Evolutionary conservation across 1,284 basidiomycete genomes (phyloP), one percentile per base, ranked within the genome.

Genomic region (Exobasidium rhododendri): DNA sequence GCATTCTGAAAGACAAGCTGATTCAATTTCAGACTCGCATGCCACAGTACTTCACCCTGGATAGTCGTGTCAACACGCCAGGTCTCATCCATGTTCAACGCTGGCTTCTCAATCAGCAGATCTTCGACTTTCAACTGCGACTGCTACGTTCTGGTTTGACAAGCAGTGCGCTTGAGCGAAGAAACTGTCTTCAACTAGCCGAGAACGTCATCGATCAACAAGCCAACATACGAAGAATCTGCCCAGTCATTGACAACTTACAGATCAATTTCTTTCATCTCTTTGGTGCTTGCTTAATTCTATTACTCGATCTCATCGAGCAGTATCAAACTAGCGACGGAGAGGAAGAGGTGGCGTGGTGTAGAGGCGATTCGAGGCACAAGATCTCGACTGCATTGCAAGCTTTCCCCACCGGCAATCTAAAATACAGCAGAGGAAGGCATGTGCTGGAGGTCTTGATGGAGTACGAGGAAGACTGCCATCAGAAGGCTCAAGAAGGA

Each of bases 211-310:
- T 71, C 59, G 58, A 70, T 66, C 53, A 70, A 68, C 49, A 70
- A 62, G 57, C 56, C 60, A 45, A 63, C 56, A 40, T 74, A 7
- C 57, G 73, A 3, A 65, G 59, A 44, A 59, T 68, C 0, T 73
- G 69, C 44, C 64, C 69, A 17, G 62, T 74, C 31, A 69, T 74
- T 57, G 71, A 73, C 24, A 62, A 64, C 2, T 64, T 74, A 53
- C 69, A 65, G 61, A 63, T 71, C 62, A 70, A 73, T 56, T 69
- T 66, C 24, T 32, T 61, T 35, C 69, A 71, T 55, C 62, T 67
- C 7, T 69, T 67, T 24, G 63, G 67, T 24, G 74, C 70, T 7
- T 67, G 69, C 4, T 53, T 74, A 30, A 68, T 68, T n/a, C 56
- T 71, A 24, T 17, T 56, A 20, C 55, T 56, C 55, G 55, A 56